Conservation (phyloP, 1,284 basidiomycete genomes). For the Coniophora puteana region DNA sequence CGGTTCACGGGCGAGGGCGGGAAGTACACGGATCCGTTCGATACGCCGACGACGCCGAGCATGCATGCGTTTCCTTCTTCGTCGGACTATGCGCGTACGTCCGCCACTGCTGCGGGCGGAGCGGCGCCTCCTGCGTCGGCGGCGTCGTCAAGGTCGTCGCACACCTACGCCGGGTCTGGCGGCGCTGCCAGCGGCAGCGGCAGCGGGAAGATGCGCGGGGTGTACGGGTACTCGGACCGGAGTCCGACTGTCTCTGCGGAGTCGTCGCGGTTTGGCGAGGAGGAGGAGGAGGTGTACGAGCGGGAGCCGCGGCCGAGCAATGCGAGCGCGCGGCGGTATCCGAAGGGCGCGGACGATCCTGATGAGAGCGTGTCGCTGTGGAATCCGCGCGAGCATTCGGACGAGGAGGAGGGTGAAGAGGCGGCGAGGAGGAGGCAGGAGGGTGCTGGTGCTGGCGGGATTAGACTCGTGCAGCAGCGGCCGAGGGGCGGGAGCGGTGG, state of each 20-base stretch:
- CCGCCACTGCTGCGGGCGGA: no score
- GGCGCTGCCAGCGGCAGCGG: no score
- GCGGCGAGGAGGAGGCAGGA: neutral
- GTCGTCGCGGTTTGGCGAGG: neutral
- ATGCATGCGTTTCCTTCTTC: constrained; percentile 22
- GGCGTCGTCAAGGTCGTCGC: no score
- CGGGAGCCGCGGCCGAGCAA: constrained; percentile 17
- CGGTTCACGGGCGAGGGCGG: neutral
- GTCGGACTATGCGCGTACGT: no score
- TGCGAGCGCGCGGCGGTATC: constrained; percentile 24
- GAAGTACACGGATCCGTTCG: constrained; percentile 27
- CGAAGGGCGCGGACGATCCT: constrained; percentile 21
- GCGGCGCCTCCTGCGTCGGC: no score
- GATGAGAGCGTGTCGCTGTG: constrained; percentile 25
- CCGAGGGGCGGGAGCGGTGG: no score
- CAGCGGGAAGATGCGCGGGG: no score
- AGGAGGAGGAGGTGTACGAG: neutral
- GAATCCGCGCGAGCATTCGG: constrained; percentile 17
- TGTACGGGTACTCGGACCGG: no score
- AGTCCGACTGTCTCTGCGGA: constrained; percentile 6
- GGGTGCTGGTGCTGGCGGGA: constrained; percentile 7
- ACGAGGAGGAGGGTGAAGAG: constrained; percentile 12
- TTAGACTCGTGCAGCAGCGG: constrained; percentile 22
- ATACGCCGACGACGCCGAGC: constrained; percentile 26
- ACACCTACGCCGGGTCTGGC: no score